Base-by-base conservation (phyloP, 2,329 filamentous ascomycete genomes). In the Botryosphaeria dothidea region DNA sequence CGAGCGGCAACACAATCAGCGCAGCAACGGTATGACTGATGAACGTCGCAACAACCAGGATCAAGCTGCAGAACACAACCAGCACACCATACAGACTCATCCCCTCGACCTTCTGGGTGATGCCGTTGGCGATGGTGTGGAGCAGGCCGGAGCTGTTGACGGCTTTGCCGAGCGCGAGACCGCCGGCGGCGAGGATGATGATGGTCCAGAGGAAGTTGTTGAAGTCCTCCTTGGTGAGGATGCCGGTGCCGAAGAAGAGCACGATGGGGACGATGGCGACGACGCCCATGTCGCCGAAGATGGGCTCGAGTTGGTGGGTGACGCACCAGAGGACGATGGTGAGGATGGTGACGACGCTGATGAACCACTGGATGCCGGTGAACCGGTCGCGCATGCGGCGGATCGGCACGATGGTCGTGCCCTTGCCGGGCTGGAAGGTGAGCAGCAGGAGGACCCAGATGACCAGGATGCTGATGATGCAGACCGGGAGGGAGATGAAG, bases 121-220 rank as follows among this genome's bases (percentile, higher is more conserved):
- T 97, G 11, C 84, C 80, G 5, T 84, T 82, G 2, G 95, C 95
- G 57, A 99, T 90, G 0, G 93, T 96, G 75, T 96, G 91, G 34
- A 99, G 83, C 11, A 99, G 84, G 1, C 95, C 95, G 0, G 94
- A 98, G 0, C 92, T 95, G 68, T 93, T 94, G 66, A 99, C 95
- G 0, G 94, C 92, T 77, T 96, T 97, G 65, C 95, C 95, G 0
- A 99, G 87, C 1, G 93, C 93, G 36, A 99, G 82, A 7, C 95
- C 95, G 52, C 95, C 95, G 0, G 95, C 94, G 0, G 95, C 95
- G 21, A 99, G 89, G 73, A 99, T 98, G 79, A 99, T 97, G 78
- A 99, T 99, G 21, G 96, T 99, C 95, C 95, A 99, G 43, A 97
- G 90, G 78, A 99, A 99, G 78, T 99, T 99, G 83, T 99, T 99